Evolutionary conservation across 2,329 filamentous ascomycete genomes (phyloP).

Genomic region (Magnaporthiopsis poae): DNA sequence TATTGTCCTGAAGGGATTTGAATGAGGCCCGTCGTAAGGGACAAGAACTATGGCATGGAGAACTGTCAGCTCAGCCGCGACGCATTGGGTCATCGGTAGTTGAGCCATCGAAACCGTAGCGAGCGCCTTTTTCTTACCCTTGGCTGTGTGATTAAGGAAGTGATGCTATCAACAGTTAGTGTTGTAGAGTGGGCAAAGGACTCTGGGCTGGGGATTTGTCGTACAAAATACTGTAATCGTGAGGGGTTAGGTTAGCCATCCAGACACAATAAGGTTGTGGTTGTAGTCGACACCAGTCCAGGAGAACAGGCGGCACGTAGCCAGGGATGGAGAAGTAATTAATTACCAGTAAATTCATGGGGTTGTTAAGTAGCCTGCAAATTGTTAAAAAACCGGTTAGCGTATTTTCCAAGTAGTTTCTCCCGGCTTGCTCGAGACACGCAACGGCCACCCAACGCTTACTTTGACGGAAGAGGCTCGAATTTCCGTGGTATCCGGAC

Average conservation of each 20-base stretch:
- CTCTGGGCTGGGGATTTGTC: not conserved
- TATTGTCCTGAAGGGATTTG: slow-evolving; percentile 43
- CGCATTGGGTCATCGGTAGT: too few species aligned
- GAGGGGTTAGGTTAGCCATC: not conserved
- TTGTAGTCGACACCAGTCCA: not conserved
- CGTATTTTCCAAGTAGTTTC: not conserved
- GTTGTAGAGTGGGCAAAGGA: not conserved
- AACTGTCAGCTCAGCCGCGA: not conserved
- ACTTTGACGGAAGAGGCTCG: slow-evolving; percentile 36
- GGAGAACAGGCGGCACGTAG: not conserved
- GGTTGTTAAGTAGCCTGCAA: slow-evolving; percentile 50
- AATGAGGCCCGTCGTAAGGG: slow-evolving; percentile 40
- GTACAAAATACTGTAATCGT: slow-evolving; percentile 32
- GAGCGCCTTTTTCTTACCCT: not conserved
- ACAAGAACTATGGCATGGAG: slow-evolving; percentile 29
- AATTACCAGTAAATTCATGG: slow-evolving; percentile 62
- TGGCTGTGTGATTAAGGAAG: slow-evolving; percentile 71
- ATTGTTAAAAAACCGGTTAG: not conserved
- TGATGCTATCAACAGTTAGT: slow-evolving; percentile 28
- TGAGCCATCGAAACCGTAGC: too few species aligned
- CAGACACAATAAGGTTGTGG: not conserved
- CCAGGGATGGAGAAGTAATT: slow-evolving; percentile 8
- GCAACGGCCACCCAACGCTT: not conserved
- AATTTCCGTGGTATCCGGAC: slow-evolving; percentile 44
- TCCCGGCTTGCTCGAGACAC: not conserved